These are phyloP conservation scores for Russula compacta DNA, from an alignment of 768 basidiomycete genomes.

Conservation along the genomic window DNA sequence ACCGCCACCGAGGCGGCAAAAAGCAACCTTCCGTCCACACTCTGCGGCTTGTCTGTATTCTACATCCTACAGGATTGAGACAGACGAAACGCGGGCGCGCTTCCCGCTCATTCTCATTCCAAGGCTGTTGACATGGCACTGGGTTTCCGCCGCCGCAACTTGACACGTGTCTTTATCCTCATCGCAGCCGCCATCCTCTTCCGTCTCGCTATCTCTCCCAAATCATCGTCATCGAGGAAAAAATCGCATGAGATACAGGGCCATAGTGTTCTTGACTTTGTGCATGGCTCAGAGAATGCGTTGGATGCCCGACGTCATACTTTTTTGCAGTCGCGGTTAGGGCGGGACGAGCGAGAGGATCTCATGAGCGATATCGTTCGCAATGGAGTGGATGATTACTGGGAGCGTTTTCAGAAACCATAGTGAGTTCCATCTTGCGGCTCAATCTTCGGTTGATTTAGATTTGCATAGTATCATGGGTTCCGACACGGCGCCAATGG, in stretches of 20 bases:
- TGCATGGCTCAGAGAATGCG: conserved; percentile 58
- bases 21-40: background rate
- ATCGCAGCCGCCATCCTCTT: conserved; percentile 29
- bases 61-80: background rate
- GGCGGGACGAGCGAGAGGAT: conserved; percentile 77
- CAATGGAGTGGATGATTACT: conserved; percentile 79
- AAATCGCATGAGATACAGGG: conserved; percentile 38
- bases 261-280: conserved; percentile 57
- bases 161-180: conserved; percentile 37
- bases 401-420: conserved; percentile 87
- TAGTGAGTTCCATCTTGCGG: conserved; percentile 46
- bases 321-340: conserved; percentile 83
- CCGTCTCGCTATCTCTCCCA: conserved; percentile 32
- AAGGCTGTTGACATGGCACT: conserved; percentile 3
- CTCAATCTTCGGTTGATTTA: background rate
- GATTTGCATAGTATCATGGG: conserved; percentile 51
- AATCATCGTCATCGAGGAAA: conserved; percentile 20
- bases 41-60: background rate
- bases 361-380: conserved; percentile 66
- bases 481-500: conserved; percentile 79
- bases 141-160: conserved; percentile 38
- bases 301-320: conserved; percentile 84
- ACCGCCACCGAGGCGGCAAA: no score
- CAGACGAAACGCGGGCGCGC: background rate
- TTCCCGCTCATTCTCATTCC: background rate